These are phyloP conservation scores for Barbatosphaeria neglecta DNA, from an alignment of 495 filamentous ascomycete species.

Conservation along the genomic window DNA sequence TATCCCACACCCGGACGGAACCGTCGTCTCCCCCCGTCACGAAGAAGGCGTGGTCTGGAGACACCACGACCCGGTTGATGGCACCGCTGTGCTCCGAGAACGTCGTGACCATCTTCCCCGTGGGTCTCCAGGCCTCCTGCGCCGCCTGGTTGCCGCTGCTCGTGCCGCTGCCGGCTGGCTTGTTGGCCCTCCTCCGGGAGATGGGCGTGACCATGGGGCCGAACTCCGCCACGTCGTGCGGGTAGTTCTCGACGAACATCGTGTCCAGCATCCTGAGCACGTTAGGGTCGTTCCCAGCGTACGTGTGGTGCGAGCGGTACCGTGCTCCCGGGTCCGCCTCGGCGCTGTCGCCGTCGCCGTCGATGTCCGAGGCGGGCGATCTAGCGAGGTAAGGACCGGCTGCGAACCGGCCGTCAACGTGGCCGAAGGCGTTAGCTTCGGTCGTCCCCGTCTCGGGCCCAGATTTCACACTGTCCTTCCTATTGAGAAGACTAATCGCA, in stretches of 20 bases:
- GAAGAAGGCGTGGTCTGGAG: constrained; percentile 92
- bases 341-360: constrained; percentile 16
- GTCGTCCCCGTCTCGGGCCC: constrained; percentile 74
- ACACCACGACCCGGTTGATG: constrained; percentile 69
- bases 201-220: constrained; percentile 73
- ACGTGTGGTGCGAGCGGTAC: constrained; percentile 50
- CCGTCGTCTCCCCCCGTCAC: constrained; percentile 89
- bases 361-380: constrained; percentile 12
- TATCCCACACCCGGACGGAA: constrained; percentile 88
- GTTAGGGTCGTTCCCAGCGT: constrained; percentile 78
- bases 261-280: constrained; percentile 77
- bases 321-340: constrained; percentile 18
- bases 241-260: constrained; percentile 84
- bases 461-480: constrained; percentile 69
- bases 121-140: constrained; percentile 66
- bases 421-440: constrained; percentile 70
- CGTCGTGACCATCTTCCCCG: constrained; percentile 69
- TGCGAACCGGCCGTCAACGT: constrained; percentile 59
- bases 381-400: constrained; percentile 15
- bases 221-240: constrained; percentile 64
- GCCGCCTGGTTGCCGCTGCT: constrained; percentile 21
- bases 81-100: constrained; percentile 79
- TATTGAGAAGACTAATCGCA: constrained; percentile 70
- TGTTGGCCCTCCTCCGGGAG: constrained; percentile 48
- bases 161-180: constrained; percentile 10